Evolutionary conservation across 345 rosid species (phyloP).

Genomic region (Populus alba): DNA sequence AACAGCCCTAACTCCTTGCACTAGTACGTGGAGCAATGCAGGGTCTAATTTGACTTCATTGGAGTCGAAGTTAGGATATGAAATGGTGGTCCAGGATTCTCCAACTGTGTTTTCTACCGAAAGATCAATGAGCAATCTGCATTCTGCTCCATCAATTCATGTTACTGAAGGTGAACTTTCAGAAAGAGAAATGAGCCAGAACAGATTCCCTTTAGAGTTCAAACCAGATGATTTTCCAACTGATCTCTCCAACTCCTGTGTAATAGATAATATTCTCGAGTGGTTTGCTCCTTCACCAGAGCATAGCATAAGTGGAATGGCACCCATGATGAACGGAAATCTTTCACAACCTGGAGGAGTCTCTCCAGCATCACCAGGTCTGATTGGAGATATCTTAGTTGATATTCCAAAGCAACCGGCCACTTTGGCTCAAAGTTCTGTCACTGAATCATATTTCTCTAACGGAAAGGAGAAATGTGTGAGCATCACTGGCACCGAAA

Average conservation of each 20-base stretch:
- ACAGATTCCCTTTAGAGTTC: constrained; percentile 34
- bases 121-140: constrained; percentile 11
- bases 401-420: constrained; percentile 23
- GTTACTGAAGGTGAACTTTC: constrained; percentile 19
- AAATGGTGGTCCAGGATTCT: constrained; percentile 6
- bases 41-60: constrained; percentile 44
- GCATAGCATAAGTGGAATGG: constrained; percentile 22
- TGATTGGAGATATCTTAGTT: constrained; percentile 15
- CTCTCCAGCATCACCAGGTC: constrained; percentile 20
- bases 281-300: constrained; percentile 48
- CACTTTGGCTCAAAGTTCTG: constrained; percentile 10
- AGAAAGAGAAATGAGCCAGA: constrained; percentile 22
- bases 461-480: constrained; percentile 19
- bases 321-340: constrained; percentile 15
- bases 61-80: constrained; percentile 29
- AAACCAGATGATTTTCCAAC: constrained; percentile 35
- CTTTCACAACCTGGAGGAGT: constrained; percentile 26
- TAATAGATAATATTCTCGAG: constrained; percentile 49
- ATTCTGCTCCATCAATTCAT: constrained; percentile 11
- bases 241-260: constrained; percentile 44
- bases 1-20: constrained; percentile 27
- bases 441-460: constrained; percentile 12
- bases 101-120: neutral
- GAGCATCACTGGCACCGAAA: constrained; percentile 30
- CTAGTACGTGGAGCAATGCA: constrained; percentile 39